These are phyloP conservation scores for Teratosphaeria zuluensis DNA, from an alignment of 2,329 filamentous ascomycete genomes.

Conservation along the genomic window DNA sequence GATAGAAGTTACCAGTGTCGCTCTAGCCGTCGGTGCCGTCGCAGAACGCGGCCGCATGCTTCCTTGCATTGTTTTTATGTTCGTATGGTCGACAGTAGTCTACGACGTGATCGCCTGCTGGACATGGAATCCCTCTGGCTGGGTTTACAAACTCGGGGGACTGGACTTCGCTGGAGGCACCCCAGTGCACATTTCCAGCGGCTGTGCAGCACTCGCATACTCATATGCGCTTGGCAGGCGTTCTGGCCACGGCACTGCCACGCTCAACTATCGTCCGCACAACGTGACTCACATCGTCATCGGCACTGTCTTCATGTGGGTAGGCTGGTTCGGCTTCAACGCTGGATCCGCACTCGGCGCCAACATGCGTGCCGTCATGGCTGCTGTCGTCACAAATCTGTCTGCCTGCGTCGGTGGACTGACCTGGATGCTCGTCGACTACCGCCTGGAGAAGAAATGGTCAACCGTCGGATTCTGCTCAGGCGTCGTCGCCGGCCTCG, in stretches of 20 bases:
- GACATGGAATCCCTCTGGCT: conserved; percentile 82
- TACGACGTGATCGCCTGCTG: conserved; percentile 92
- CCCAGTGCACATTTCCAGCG: conserved; percentile 83
- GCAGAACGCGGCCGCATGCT: conserved; percentile 83
- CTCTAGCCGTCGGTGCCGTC: conserved; percentile 73
- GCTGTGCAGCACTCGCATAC: conserved; percentile 75
- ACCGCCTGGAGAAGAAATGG: conserved; percentile 82
- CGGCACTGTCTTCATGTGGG: conserved; percentile 88
- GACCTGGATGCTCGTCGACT: conserved; percentile 83
- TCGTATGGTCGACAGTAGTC: conserved; percentile 80
- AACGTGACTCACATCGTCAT: conserved; percentile 89
- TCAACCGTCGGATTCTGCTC: conserved; percentile 90
- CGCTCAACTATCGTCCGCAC: conserved; percentile 84
- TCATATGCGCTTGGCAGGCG: conserved; percentile 85
- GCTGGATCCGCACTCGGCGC: conserved; percentile 72
- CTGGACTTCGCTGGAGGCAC: conserved; percentile 86
- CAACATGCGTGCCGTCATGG: conserved; percentile 78
- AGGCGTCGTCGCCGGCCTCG: conserved; percentile 76
- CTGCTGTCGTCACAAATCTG: conserved; percentile 75
- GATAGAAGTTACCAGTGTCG: conserved; percentile 45
- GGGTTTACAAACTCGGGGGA: conserved; percentile 69
- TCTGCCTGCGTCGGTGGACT: conserved; percentile 76
- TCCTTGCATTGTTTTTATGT: conserved; percentile 84
- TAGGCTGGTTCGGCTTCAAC: conserved; percentile 94
- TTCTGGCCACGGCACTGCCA: conserved; percentile 73